These are phyloP conservation scores for Coniophora puteana DNA, from an alignment of 1,284 basidiomycete genomes.

Conservation along the genomic window DNA sequence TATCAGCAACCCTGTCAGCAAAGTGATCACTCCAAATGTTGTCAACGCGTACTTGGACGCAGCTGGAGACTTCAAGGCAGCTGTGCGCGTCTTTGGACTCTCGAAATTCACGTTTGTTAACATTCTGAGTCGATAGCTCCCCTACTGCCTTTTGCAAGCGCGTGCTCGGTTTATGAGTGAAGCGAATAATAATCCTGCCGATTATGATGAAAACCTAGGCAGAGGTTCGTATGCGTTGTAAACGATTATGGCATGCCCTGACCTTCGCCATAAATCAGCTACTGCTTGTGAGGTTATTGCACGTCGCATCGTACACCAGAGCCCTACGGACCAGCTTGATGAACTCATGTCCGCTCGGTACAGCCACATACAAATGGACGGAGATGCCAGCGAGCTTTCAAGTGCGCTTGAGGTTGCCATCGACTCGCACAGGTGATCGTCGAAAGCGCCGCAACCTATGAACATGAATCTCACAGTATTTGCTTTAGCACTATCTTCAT, in stretches of 20 bases:
- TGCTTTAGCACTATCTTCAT: slow-evolving; percentile 75
- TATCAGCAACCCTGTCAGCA: slow-evolving; percentile 64
- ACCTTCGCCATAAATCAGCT: slow-evolving; percentile 37
- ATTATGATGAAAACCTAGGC: slow-evolving; percentile 82
- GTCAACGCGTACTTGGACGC: slow-evolving; percentile 61
- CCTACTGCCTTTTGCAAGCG: slow-evolving; percentile 80
- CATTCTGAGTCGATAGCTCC: slow-evolving; percentile 45
- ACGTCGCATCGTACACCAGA: slow-evolving; percentile 71
- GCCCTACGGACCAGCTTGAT: slow-evolving; percentile 60
- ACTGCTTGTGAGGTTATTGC: slow-evolving; percentile 88
- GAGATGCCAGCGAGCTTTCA: slow-evolving; percentile 31
- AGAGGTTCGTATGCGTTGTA: slow-evolving; percentile 51
- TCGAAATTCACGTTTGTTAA: neutral
- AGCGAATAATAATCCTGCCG: slow-evolving; percentile 70
- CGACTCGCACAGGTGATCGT: slow-evolving; percentile 62
- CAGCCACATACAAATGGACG: slow-evolving; percentile 70
- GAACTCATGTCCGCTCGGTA: slow-evolving; percentile 78
- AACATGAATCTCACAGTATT: slow-evolving; percentile 9
- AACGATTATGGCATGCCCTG: neutral
- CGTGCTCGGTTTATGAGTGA: slow-evolving; percentile 76
- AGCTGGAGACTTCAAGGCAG: slow-evolving; percentile 76
- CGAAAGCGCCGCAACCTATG: slow-evolving; percentile 1
- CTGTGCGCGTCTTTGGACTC: slow-evolving; percentile 46
- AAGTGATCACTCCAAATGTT: slow-evolving; percentile 69
- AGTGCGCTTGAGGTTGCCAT: slow-evolving; percentile 28